These are phyloP conservation scores for Leptographium flavum DNA, from an alignment of 2,329 filamentous ascomycete genomes.

Conservation along the genomic window DNA sequence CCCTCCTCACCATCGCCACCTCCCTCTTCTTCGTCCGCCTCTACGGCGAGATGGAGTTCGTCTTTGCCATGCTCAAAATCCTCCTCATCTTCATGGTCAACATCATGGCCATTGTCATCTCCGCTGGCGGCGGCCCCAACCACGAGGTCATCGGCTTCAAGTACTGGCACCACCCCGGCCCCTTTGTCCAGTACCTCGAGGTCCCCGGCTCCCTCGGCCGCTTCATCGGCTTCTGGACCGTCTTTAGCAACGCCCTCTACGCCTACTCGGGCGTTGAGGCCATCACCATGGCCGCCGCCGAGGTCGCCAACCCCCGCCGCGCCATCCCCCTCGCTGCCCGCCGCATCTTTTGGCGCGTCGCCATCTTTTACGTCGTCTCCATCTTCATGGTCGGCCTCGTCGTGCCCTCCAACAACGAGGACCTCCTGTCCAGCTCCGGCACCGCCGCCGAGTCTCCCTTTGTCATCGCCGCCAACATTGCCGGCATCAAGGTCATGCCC, in stretches of 20 bases:
- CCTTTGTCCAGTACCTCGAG: constrained; percentile 26
- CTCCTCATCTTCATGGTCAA: constrained; percentile 34
- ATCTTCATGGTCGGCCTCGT: constrained; percentile 17
- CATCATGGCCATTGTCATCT: constrained; percentile 31
- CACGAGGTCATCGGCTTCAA: constrained; percentile 7
- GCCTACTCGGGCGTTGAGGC: constrained; percentile 37
- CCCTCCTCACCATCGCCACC: constrained; percentile 4
- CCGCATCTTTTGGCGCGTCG: constrained; percentile 17
- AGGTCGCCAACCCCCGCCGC: constrained; percentile 10
- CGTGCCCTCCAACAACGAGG: constrained; percentile 15
- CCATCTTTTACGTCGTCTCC: constrained; percentile 18
- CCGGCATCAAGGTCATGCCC: constrained; percentile 52
- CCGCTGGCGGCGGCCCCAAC: constrained; percentile 22
- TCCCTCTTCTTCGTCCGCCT: constrained; percentile 5
- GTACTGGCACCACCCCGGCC: constrained; percentile 21
- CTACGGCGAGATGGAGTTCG: constrained; percentile 10
- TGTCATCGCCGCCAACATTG: constrained; percentile 57
- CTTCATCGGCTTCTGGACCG: constrained; percentile 25
- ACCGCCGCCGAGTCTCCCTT: constrained; percentile 38
- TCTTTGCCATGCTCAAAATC: constrained; percentile 24
- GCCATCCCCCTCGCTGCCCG: constrained; percentile 10
- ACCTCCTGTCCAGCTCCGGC: constrained; percentile 20
- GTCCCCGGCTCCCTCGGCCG: constrained; percentile 21
- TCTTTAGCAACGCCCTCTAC: constrained; percentile 25
- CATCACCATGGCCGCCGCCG: constrained; percentile 15